phyloP scores from a whole-genome alignment of 139 green algal genomes.

The Coelastrella sp. region DNA sequence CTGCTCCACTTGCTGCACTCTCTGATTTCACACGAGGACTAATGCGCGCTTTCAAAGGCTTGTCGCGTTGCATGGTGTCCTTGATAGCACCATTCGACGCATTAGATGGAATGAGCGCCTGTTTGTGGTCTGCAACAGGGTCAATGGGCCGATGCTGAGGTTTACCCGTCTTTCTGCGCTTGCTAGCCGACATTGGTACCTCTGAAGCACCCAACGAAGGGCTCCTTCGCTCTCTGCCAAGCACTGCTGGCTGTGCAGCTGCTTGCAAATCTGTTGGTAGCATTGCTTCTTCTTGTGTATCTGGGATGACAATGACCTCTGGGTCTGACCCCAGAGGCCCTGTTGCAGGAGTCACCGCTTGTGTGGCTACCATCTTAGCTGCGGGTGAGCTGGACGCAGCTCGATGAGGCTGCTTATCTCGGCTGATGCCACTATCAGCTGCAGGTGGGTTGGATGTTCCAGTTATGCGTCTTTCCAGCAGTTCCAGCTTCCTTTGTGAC shows the following conservation, averaged over 20 bases:
- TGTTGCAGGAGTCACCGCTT: background rate
- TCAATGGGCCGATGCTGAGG: slow-evolving; percentile 23
- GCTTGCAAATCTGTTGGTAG: background rate
- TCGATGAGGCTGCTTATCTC: background rate
- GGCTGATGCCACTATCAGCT: background rate
- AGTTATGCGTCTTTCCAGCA: slow-evolving; percentile 28
- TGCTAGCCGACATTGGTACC: slow-evolving; percentile 4
- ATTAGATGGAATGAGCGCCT: background rate
- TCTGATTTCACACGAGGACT: background rate
- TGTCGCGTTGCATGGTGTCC: slow-evolving; percentile 24
- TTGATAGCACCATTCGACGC: background rate
- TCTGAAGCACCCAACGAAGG: background rate
- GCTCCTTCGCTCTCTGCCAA: background rate
- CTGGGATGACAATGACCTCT: background rate
- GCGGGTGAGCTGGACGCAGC: background rate
- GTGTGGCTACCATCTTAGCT: background rate
- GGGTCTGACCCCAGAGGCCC: background rate
- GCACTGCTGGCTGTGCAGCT: background rate
- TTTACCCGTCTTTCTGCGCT: slow-evolving; percentile 44
- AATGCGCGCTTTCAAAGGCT: background rate
- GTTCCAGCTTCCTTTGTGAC: slow-evolving; percentile 9
- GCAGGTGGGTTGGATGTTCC: background rate
- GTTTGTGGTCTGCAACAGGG: background rate
- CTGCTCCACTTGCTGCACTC: slow-evolving; percentile 3
- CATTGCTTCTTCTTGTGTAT: slow-evolving; percentile 3